These are phyloP conservation scores for Eutrema japonicum DNA, from an alignment of 345 rosid genomes.

Conservation along the genomic window DNA sequence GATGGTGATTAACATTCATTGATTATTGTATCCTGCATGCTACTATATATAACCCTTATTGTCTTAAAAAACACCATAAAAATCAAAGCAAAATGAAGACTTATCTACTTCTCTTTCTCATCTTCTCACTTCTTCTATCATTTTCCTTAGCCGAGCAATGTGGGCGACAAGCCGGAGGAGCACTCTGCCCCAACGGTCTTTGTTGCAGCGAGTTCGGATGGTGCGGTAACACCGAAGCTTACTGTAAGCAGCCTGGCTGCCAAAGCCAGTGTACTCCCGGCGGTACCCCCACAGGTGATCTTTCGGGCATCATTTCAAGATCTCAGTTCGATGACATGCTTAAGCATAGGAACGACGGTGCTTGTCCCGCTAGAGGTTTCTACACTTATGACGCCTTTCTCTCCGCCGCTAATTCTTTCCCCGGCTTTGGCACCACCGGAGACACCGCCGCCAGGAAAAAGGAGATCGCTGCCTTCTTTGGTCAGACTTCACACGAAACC, in stretches of 20 bases:
- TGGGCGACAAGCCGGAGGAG: conserved; percentile 60
- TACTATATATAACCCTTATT: conserved; percentile 20
- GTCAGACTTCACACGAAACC: conserved; percentile 75
- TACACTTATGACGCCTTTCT: conserved; percentile 69
- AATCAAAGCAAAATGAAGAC: conserved; percentile 37
- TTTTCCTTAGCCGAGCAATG: conserved; percentile 53
- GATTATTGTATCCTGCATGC: not conserved
- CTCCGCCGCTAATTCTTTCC: conserved; percentile 55
- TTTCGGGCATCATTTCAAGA: conserved; percentile 39
- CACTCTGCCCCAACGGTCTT: conserved; percentile 53
- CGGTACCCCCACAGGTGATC: conserved; percentile 23
- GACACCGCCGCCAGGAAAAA: conserved; percentile 46
- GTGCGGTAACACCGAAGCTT: conserved; percentile 50
- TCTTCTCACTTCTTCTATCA: conserved; percentile 13
- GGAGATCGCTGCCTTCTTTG: conserved; percentile 72
- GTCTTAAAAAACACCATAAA: not conserved
- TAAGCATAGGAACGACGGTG: conserved; percentile 56
- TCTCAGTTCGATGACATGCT: conserved; percentile 53
- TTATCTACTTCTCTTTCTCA: conserved; percentile 20
- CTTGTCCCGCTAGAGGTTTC: conserved; percentile 53
- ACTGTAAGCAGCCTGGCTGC: conserved; percentile 58
- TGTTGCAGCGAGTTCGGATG: conserved; percentile 55
- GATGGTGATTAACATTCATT: conserved; percentile 6
- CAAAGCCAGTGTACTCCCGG: conserved; percentile 60
- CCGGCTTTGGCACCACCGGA: conserved; percentile 57